Conservation (phyloP, 2,329 filamentous ascomycete genomes). For the Xenosphaeropsis pyriputrescens region DNA sequence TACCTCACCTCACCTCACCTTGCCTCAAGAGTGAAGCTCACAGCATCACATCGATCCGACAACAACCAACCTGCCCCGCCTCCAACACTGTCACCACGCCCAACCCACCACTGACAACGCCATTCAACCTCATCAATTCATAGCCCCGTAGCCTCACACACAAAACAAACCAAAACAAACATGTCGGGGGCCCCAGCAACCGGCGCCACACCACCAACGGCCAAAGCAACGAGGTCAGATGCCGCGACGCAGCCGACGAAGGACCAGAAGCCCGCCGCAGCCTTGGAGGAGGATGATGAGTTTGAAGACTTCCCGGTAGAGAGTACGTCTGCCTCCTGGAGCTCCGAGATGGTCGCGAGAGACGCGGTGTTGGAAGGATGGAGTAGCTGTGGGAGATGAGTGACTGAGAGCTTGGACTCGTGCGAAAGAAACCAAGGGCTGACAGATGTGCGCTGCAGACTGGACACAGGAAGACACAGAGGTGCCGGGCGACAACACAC, state of each 20-base stretch:
- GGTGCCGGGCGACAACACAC: conserved; percentile 58
- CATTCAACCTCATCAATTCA: no score
- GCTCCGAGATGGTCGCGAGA: not conserved
- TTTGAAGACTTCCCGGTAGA: conserved; percentile 98
- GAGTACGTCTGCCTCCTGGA: conserved; percentile 41
- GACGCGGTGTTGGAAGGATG: not conserved
- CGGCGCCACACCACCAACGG: conserved; percentile 10
- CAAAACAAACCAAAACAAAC: no score
- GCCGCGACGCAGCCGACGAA: conserved; percentile 19
- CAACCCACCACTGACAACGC: no score
- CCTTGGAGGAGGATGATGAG: conserved; percentile 93
- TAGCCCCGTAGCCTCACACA: conserved; percentile 1
- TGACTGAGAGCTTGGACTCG: no score
- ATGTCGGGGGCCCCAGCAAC: conserved; percentile 18
- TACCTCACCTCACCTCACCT: no score
- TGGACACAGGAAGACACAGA: conserved; percentile 90
- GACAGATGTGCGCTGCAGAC: conserved; percentile 35
- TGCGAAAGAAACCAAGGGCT: no score
- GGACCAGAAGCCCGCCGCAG: conserved; percentile 29
- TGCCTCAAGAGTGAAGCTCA: no score
- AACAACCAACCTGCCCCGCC: no score
- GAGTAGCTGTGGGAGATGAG: not conserved
- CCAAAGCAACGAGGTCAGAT: conserved; percentile 10
- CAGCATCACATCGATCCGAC: no score
- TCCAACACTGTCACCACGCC: no score